These are phyloP conservation scores for Fusarium algeriense DNA, from an alignment of 2,329 filamentous ascomycete species.

Conservation along the genomic window DNA sequence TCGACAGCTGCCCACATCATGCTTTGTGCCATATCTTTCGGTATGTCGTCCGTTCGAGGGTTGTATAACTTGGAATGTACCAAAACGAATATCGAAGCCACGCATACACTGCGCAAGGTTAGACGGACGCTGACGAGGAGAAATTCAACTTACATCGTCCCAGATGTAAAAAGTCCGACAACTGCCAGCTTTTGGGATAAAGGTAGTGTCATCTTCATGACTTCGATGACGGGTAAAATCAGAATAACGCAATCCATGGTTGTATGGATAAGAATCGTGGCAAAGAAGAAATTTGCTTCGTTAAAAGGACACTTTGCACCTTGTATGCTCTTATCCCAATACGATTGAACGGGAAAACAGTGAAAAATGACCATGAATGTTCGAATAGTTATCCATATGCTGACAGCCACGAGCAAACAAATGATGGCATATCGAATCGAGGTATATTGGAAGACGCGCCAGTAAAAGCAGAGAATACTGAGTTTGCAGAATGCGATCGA, in stretches of 20 bases:
- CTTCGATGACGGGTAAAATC: constrained; percentile 23
- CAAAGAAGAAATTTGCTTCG: constrained; percentile 50
- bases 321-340: constrained; percentile 48
- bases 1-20: constrained; percentile 39
- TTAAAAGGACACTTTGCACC: constrained; percentile 47
- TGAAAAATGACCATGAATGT: constrained; percentile 52
- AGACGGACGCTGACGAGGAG: fast-evolving
- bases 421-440: constrained; percentile 47
- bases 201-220: constrained; percentile 24
- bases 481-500: constrained; percentile 48
- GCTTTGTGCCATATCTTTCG: constrained; percentile 26
- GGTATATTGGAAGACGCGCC: constrained; percentile 46
- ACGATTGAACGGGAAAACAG: constrained; percentile 50
- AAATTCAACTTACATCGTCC: constrained; percentile 4
- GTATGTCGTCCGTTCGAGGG: constrained; percentile 24
- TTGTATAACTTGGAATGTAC: constrained; percentile 27
- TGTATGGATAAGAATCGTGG: constrained; percentile 48
- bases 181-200: constrained; percentile 24
- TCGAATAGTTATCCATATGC: constrained; percentile 46
- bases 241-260: constrained; percentile 40
- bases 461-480: constrained; percentile 49
- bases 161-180: constrained; percentile 21
- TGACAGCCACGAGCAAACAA: constrained; percentile 30
- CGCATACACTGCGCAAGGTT: constrained; percentile 9
- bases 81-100: constrained; percentile 34